phyloP scores from a whole-genome alignment of 2,329 filamentous ascomycete genomes.

The Pseudopithomyces maydicus region DNA sequence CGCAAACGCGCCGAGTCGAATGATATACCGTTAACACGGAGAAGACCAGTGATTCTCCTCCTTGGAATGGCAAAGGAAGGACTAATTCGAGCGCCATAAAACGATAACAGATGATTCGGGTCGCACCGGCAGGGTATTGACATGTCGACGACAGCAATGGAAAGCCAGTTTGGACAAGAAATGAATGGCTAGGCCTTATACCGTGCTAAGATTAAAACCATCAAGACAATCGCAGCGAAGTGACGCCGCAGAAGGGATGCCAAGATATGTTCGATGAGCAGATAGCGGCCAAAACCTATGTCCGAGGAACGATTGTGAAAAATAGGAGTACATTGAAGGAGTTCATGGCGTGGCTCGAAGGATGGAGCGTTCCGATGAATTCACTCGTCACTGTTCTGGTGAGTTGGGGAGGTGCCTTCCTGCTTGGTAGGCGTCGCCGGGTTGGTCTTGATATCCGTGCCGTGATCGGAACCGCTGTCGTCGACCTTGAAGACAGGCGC shows the following conservation, averaged over 20 bases:
- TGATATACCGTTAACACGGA: constrained; percentile 34
- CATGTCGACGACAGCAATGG: constrained; percentile 18
- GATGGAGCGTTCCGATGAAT: constrained; percentile 1
- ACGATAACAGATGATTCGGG: constrained; percentile 27
- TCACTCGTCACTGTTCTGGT: constrained; percentile 33
- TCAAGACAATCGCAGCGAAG: constrained; percentile 10
- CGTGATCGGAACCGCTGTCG: constrained; percentile 35
- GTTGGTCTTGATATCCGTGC: constrained; percentile 35
- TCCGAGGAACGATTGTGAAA: constrained; percentile 34
- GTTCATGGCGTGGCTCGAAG: neutral
- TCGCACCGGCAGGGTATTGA: constrained; percentile 25
- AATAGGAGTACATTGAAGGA: constrained; percentile 30
- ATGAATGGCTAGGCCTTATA: constrained; percentile 6
- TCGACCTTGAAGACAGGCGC: constrained; percentile 32
- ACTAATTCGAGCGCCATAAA: constrained; percentile 14
- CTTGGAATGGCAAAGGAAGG: constrained; percentile 15
- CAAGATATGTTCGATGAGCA: constrained; percentile 22
- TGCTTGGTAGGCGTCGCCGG: constrained; percentile 43
- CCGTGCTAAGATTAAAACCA: constrained; percentile 9
- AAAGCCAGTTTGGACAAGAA: constrained; percentile 11
- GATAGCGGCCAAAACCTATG: constrained; percentile 25
- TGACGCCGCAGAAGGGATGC: constrained; percentile 14
- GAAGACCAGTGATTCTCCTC: constrained; percentile 14
- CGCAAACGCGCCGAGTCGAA: constrained; percentile 28
- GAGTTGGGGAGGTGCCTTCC: constrained; percentile 30